Conservation (phyloP, 345 rosid genomes). For the Citrus sinensis region DNA sequence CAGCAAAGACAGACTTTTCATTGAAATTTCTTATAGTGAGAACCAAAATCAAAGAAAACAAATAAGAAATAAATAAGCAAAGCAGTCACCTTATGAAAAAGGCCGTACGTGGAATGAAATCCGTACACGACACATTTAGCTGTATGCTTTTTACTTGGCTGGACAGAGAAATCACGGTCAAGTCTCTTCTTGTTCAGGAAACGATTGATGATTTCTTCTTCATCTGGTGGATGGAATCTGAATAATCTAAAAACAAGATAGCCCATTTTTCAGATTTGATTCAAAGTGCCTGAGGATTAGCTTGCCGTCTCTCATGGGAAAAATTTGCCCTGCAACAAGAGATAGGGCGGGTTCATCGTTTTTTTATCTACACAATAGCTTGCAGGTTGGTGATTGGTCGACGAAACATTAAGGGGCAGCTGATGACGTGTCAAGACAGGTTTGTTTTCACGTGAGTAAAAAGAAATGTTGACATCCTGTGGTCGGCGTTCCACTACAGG, state of each 20-base stretch:
- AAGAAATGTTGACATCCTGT: neutral
- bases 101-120: neutral
- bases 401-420: too few relatives aligned
- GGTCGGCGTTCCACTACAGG: neutral
- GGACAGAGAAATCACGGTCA: too few relatives aligned
- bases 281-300: too few relatives aligned
- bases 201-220: conserved; percentile 33
- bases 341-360: too few relatives aligned
- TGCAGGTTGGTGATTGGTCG: neutral
- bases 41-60: neutral
- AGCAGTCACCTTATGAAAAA: neutral
- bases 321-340: too few relatives aligned
- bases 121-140: neutral
- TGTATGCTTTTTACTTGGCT: neutral
- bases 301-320: too few relatives aligned
- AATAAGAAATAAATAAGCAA: neutral
- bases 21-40: neutral
- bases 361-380: conserved; percentile 7
- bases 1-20: neutral
- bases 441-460: neutral
- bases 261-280: too few relatives aligned
- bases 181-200: neutral
- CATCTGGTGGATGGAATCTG: too few relatives aligned
- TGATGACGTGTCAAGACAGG: neutral
- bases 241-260: too few relatives aligned